phyloP scores from a whole-genome alignment of 192 early-diverging fungal genomes.

The Oehlia diaphana region DNA sequence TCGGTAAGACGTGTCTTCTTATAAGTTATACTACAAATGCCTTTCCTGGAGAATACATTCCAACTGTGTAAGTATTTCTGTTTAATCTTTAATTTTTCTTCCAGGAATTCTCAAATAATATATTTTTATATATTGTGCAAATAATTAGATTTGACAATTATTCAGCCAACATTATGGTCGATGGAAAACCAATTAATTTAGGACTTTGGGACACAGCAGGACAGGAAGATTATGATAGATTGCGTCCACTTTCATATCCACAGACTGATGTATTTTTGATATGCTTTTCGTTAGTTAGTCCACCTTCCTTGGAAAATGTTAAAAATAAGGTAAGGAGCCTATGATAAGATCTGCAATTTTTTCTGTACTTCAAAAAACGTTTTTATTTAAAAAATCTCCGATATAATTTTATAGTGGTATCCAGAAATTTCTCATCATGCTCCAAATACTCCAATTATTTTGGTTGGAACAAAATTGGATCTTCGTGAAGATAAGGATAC shows the following conservation, averaged over 20 bases:
- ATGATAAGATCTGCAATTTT: background rate
- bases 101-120: too few relatives aligned
- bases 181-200: conserved; percentile 97
- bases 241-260: conserved; percentile 96
- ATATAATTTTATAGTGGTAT: conserved; percentile 66
- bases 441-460: conserved; percentile 87
- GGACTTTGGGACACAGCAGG: conserved; percentile 99
- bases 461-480: conserved; percentile 98
- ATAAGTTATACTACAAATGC: conserved; percentile 99
- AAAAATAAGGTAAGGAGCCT: conserved; percentile 75
- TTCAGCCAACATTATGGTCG: conserved; percentile 98
- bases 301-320: conserved; percentile 96
- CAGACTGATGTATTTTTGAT: conserved; percentile 99
- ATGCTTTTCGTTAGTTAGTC: conserved; percentile 96
- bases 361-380: background rate
- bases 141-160: conserved; percentile 91
- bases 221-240: conserved; percentile 98
- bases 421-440: conserved; percentile 96
- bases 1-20: conserved; percentile 94
- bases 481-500: conserved; percentile 91
- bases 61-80: conserved; percentile 84
- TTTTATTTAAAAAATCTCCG: background rate
- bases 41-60: conserved; percentile 99
- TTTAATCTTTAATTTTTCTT: too few relatives aligned
- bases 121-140: too few relatives aligned